phyloP scores from a whole-genome alignment of 768 basidiomycete species.

The Roridomyces roridus region DNA sequence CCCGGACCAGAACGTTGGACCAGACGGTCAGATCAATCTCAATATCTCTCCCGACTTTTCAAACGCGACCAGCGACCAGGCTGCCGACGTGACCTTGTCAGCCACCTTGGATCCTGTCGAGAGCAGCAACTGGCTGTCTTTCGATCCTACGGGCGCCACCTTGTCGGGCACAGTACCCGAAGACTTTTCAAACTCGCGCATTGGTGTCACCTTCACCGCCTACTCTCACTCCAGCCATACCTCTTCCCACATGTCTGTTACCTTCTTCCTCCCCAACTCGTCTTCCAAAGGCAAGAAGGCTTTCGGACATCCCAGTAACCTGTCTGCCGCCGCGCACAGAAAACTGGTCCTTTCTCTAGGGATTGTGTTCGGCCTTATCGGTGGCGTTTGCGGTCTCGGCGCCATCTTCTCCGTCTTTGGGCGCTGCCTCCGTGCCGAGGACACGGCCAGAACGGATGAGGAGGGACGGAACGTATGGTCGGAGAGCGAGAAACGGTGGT shows the following conservation, averaged over 20 bases:
- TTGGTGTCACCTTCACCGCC: conserved; percentile 67
- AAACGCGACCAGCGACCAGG: conserved; percentile 47
- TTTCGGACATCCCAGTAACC: conserved; percentile 38
- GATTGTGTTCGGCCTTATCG: conserved; percentile 67
- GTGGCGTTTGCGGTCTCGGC: conserved; percentile 61
- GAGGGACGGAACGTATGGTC: conserved; percentile 64
- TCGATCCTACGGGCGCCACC: conserved; percentile 49
- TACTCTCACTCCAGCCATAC: conserved; percentile 72
- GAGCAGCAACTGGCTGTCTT: conserved; percentile 57
- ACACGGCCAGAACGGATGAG: conserved; percentile 65
- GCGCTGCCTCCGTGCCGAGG: conserved; percentile 61
- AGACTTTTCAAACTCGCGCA: conserved; percentile 45
- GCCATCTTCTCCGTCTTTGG: conserved; percentile 61
- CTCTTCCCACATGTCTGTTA: conserved; percentile 68
- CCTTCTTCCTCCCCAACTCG: conserved; percentile 50
- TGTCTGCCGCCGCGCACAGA: conserved; percentile 50
- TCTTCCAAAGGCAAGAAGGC: conserved; percentile 42
- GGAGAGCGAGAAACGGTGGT: conserved; percentile 73
- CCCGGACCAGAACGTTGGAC: conserved; percentile 60
- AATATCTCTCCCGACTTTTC: conserved; percentile 62
- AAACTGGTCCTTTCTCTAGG: conserved; percentile 63
- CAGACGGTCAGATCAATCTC: conserved; percentile 58
- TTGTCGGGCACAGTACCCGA: conserved; percentile 64
- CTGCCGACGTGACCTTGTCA: conserved; percentile 56
- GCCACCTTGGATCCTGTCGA: conserved; percentile 59